Evolutionary conservation across 257 asterid species (phyloP).

Genomic region (Eustoma russellianum): DNA sequence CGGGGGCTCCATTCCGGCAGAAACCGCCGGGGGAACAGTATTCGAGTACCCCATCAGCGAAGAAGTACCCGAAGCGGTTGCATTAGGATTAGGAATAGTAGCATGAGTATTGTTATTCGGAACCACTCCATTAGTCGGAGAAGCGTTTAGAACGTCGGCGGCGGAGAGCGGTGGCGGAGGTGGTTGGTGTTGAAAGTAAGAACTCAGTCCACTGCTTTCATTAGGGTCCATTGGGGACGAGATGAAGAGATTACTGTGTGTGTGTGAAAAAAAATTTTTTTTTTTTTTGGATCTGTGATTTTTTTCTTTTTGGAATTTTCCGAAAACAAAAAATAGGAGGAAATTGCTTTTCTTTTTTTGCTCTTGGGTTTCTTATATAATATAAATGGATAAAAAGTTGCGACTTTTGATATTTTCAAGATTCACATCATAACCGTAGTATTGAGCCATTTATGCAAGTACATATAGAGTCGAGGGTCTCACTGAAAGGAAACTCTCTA

Average conservation of each 20-base stretch:
- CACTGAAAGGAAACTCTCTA: too few relatives aligned
- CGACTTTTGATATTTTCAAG: too few relatives aligned
- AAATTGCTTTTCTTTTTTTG: too few relatives aligned
- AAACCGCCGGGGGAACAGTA: conserved; percentile 29
- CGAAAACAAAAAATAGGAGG: too few relatives aligned
- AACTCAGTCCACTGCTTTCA: conserved; percentile 41
- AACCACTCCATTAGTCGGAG: conserved; percentile 24
- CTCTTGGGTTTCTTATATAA: too few relatives aligned
- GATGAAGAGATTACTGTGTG: conserved; percentile 8
- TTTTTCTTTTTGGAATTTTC: neutral
- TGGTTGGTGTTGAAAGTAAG: conserved; percentile 35
- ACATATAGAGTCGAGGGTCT: too few relatives aligned
- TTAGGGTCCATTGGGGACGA: conserved; percentile 35
- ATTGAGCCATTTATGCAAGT: too few relatives aligned
- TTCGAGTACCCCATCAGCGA: conserved; percentile 30
- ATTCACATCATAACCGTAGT: too few relatives aligned
- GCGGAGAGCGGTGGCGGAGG: conserved; percentile 18
- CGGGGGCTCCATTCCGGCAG: conserved; percentile 23
- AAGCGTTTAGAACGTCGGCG: conserved; percentile 3
- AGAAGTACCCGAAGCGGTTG: conserved; percentile 5
- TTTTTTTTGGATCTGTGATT: conserved; percentile 19
- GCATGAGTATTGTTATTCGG: conserved; percentile 4
- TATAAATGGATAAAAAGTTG: too few relatives aligned
- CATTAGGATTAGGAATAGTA: neutral
- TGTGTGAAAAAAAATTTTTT: conserved; percentile 7